phyloP scores from a whole-genome alignment of 305 asterid species.

The Andrographis paniculata region DNA sequence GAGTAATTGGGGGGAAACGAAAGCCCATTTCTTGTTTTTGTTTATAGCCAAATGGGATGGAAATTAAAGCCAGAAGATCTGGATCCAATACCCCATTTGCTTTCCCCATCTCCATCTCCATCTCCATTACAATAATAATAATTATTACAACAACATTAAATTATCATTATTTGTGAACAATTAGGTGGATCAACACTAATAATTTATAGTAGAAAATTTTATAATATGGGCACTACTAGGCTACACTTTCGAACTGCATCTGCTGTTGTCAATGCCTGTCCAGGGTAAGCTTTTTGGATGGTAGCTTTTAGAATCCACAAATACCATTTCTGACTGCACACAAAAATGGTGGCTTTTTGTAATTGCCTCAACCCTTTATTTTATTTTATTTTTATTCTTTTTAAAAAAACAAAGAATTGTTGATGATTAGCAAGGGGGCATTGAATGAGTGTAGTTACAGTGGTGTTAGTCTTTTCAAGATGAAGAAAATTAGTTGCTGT shows the following conservation, averaged over 20 bases:
- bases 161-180: too few relatives aligned
- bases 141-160: too few relatives aligned
- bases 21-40: constrained; percentile 51
- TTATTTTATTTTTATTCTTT: too few relatives aligned
- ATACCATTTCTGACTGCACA: neutral
- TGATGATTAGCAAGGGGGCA: too few relatives aligned
- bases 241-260: neutral
- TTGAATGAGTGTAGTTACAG: too few relatives aligned
- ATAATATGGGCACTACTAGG: constrained; percentile 13
- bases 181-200: too few relatives aligned
- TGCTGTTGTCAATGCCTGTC: constrained; percentile 26
- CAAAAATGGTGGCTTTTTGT: neutral
- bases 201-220: too few relatives aligned
- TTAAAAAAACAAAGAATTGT: too few relatives aligned
- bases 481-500: too few relatives aligned
- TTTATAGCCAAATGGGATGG: constrained; percentile 40
- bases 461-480: too few relatives aligned
- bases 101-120: constrained; percentile 19
- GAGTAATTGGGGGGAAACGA: constrained; percentile 50
- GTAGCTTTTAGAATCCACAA: constrained; percentile 25
- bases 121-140: too few relatives aligned
- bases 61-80: constrained; percentile 46
- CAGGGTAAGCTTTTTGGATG: constrained; percentile 27
- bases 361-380: neutral
- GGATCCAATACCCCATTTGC: constrained; percentile 36